phyloP scores from a whole-genome alignment of 768 basidiomycete species.

The Royoungia palumana region DNA sequence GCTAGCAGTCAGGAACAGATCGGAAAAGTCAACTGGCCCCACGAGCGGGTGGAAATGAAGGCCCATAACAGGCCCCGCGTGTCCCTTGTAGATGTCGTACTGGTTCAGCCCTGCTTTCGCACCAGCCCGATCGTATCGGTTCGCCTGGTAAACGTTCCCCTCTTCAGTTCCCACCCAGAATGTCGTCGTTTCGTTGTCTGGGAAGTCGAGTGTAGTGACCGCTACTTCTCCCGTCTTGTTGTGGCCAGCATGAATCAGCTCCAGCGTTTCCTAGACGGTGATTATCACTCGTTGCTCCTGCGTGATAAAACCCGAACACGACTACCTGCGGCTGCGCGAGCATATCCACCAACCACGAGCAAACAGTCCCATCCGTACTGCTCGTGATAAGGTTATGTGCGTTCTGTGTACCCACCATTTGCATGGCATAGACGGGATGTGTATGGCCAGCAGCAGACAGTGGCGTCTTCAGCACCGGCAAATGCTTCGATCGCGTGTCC shows the following conservation, averaged over 20 bases:
- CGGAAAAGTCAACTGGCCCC: constrained; percentile 92
- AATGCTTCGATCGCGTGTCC: constrained; percentile 96
- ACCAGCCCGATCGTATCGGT: constrained; percentile 94
- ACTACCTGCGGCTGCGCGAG: constrained; percentile 92
- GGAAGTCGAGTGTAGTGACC: constrained; percentile 91
- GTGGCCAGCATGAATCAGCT: constrained; percentile 84
- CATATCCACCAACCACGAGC: constrained; percentile 99
- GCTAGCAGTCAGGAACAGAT: constrained; percentile 88
- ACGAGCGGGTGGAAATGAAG: constrained; percentile 91
- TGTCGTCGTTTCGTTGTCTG: constrained; percentile 92
- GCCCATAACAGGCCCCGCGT: constrained; percentile 91
- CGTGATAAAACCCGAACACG: not conserved
- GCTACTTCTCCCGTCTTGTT: constrained; percentile 97
- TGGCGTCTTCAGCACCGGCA: constrained; percentile 95
- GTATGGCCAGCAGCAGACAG: constrained; percentile 95
- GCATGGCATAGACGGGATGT: constrained; percentile 97
- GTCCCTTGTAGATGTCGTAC: constrained; percentile 89
- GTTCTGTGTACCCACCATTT: constrained; percentile 98
- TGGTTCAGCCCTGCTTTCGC: constrained; percentile 95
- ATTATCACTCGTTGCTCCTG: not conserved
- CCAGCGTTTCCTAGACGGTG: constrained; percentile 77
- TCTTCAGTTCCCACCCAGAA: constrained; percentile 99
- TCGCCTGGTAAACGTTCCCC: constrained; percentile 94
- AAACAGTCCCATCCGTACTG: constrained; percentile 95
- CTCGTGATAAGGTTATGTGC: constrained; percentile 96